Base-by-base conservation (phyloP, 441 rosid genomes). In the Erysimum cheiri region DNA sequence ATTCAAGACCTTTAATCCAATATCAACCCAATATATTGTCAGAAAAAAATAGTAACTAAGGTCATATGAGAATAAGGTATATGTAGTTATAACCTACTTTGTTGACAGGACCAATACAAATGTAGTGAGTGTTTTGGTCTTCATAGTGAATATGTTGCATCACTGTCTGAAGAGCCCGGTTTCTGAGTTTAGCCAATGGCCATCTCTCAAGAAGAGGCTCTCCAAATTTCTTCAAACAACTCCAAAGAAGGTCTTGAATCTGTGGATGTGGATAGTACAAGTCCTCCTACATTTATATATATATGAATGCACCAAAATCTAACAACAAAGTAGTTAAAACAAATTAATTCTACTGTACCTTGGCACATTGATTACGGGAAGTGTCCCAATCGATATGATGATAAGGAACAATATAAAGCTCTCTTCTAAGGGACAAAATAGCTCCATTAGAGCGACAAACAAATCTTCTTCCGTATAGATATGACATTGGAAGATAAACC, bases 401-500 rank as follows among this genome's bases (percentile, higher is more conserved):
- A 68, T 87, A 90, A 0, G 92, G 85, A 43, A 77, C 44, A 3
- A 67, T 69, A 70, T 83, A 84, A 2, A 90, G 81, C 73, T 90
- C 97, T 47, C 71, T 74, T 62, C 97, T 73, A 33, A 90, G 83
- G 10, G 94, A 87, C 14, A 84, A 9, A 32, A 87, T 64, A 9
- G 80, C 67, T 8, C 83, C 77, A 28, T 79, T 87, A 56, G 79
- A 76, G 9, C 80, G 81, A 1, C 86, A 88, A 41, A 87, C 86
- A 53, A 84, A 88, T 57, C 87, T 83, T 67, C 77, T 88, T 11
- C 83, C 96, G 53, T 88, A 88, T 49, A 90, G 76, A 43, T 83
- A 88, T 4, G 92, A 90, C 92, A 85, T 88, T 0, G 91, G 84
- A 53, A 90, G 78, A 74, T 87, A 90, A 32, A 88, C 88, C 91